phyloP scores from a whole-genome alignment of 768 basidiomycete genomes.

The Calocera cornea region DNA sequence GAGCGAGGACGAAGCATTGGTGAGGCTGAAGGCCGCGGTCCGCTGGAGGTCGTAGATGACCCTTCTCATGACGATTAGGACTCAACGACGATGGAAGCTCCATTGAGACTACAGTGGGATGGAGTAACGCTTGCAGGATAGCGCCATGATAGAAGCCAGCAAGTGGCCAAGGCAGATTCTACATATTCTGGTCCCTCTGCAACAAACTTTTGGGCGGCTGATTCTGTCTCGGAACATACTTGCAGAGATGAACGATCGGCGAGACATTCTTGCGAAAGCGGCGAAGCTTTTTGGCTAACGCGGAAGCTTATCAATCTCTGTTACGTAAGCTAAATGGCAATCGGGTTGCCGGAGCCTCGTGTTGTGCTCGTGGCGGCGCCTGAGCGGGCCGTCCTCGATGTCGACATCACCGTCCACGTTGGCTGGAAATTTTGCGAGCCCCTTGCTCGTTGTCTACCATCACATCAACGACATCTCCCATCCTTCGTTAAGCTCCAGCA shows the following conservation, averaged over 20 bases:
- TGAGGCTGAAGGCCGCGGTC: no score
- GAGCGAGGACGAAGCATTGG: no score
- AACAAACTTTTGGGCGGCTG: not conserved
- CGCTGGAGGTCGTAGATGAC: no score
- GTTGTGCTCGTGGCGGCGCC: not conserved
- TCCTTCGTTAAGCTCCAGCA: not conserved
- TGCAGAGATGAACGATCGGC: not conserved
- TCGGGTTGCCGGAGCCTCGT: not conserved
- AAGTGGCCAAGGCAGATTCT: not conserved
- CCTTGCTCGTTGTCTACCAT: not conserved
- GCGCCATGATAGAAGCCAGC: not conserved
- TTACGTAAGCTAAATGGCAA: not conserved
- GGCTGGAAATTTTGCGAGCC: not conserved
- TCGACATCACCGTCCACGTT: not conserved
- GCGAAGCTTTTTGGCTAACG: slow-evolving; percentile 4
- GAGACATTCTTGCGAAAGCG: not conserved
- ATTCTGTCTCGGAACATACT: not conserved
- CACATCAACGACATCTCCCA: not conserved
- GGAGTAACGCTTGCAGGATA: not conserved
- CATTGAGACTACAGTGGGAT: not conserved
- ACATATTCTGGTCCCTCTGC: not conserved
- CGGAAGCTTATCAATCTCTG: not conserved
- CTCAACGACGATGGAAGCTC: not conserved
- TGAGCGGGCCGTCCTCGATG: not conserved
- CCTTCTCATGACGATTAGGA: not conserved